Evolutionary conservation across 2,329 filamentous ascomycete genomes (phyloP).

Genomic region (Penicillium olsonii): DNA sequence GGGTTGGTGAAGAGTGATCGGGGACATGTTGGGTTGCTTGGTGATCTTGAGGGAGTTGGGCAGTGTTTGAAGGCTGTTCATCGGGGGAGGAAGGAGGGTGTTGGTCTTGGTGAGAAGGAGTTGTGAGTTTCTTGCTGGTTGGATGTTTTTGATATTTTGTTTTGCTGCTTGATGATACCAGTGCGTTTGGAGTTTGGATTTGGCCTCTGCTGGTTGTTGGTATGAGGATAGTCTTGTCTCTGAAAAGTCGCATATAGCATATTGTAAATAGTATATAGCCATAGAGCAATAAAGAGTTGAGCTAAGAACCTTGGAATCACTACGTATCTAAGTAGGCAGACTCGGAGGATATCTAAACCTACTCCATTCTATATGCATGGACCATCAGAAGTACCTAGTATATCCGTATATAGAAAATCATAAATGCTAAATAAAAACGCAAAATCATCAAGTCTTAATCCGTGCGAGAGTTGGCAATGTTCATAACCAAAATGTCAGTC

Average conservation of each 20-base stretch:
- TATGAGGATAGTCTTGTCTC: background rate
- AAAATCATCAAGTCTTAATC: constrained; percentile 25
- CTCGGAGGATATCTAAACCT: background rate
- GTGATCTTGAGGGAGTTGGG: constrained; percentile 80
- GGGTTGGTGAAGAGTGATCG: constrained; percentile 78
- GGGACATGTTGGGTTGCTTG: constrained; percentile 84
- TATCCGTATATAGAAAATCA: constrained; percentile 9
- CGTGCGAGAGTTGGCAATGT: constrained; percentile 77
- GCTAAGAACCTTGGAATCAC: too few species aligned
- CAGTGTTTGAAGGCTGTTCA: constrained; percentile 69
- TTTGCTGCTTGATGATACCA: constrained; percentile 21
- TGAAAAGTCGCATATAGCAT: background rate
- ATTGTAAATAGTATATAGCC: background rate
- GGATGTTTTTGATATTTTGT: constrained; percentile 6
- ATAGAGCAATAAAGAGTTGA: background rate
- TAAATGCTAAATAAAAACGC: constrained; percentile 8
- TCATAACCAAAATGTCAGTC: constrained; percentile 79
- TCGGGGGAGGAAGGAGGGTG: constrained; percentile 68
- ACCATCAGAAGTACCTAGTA: constrained; percentile 8
- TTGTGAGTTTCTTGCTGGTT: too few species aligned
- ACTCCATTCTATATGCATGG: constrained; percentile 21
- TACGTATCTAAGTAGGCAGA: too few species aligned
- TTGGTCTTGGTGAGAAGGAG: constrained; percentile 59
- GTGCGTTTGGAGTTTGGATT: constrained; percentile 9
- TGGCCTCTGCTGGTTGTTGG: background rate